Evolutionary conservation across 345 rosid genomes (phyloP), one percentile per base, ranked within the genome.

Genomic region (Rubroshorea leprosula): DNA sequence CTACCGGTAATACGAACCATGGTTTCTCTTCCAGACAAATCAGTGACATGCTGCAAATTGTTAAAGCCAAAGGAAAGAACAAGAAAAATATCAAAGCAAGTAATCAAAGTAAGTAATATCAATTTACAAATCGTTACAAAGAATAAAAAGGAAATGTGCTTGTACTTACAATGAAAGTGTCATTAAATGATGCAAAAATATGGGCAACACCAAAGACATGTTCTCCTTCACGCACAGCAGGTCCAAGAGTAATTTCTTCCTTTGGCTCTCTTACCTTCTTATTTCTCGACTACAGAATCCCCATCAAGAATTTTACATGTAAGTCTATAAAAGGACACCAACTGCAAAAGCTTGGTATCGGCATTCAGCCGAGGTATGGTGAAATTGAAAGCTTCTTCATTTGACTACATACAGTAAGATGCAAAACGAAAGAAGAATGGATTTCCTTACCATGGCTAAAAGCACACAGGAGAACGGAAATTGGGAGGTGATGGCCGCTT

Each of bases 181-280:
- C 97, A 47, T 90, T 90, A 68, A 87, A 90, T 0, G 95, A 90
- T 10, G 97, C 97, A 60, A 80, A 90, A 23, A 87, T 83, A 68
- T 87, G 97, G 12, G 88, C 97, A 8, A 87, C 95, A 1, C 97
- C 97, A 11, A 90, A 87, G 48, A 78, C 93, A 35, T 61, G 72
- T 74, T 87, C 97, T 17, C 95, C 96, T 2, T 86, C 94, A 9
- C 81, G 45, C 6, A 55, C 18, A 20, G 58, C 46, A 31, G 47
- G 58, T 22, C 58, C 58, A 31, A 55, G 63, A 25, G 18, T 26
- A 35, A 35, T 89, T 85, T 90, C 97, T 57, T 81, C 94, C 91
- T 86, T 89, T 12, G 89, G 90, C 74, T 86, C 96, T 63, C 85
- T 83, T 0, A 65, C 71, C 75, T 77, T 86, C 66, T 72, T 82